Base-by-base conservation (phyloP, 2,329 filamentous ascomycete genomes). In the Furcasterigmium furcatum region DNA sequence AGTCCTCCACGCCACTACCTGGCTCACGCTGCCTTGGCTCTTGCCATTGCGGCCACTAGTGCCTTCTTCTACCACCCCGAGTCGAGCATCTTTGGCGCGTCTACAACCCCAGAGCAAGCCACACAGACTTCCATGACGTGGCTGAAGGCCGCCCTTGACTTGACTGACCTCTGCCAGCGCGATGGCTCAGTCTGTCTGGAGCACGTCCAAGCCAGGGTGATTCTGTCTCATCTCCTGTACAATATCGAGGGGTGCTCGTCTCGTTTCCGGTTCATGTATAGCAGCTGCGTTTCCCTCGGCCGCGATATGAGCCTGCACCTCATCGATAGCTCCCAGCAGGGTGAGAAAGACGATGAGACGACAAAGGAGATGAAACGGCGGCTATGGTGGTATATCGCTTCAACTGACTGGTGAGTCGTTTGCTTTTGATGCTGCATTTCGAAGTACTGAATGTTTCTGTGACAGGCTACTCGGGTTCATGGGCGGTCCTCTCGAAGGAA, bases 351-450 rank as follows among this genome's bases (percentile, higher is more conserved):
- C 8, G 59, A 56, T 16, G 46, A 48, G 18, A 49, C 50, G 3
- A 58, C 57, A 27, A 55, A 51, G 5, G 71, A 73, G 44, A 59
- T 67, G 30, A 69, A 64, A 34, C 57, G 70, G 16, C 58, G 71
- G 38, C 51, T 71, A 4, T 73, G 70, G 71, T 73, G 70, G 70
- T 68, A 71, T 49, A 55, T 73, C 6, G 60, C 60, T 9, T 56
- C 63, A 1, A 66, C 62, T 5, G 68, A 73, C 48, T 71, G 66
- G 70, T 67, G 47, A 52, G 58, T 38, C n/a, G 8, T 16, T 8
- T 5, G 13, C 16, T 12, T 6, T 38, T 8, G 8, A 14, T n/a
- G 2, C 3, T 13, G 8, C 9, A 13, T 22, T 5, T 24, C 38
- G 3, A 46, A 27, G 24, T 27, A 27, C 12, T 27, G 12, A 7